A percentile compares a stretch with the other conserved stretches of the same genome.
Conservation (phyloP, 768 basidiomycete genomes). For the Russula vinacea region DNA sequence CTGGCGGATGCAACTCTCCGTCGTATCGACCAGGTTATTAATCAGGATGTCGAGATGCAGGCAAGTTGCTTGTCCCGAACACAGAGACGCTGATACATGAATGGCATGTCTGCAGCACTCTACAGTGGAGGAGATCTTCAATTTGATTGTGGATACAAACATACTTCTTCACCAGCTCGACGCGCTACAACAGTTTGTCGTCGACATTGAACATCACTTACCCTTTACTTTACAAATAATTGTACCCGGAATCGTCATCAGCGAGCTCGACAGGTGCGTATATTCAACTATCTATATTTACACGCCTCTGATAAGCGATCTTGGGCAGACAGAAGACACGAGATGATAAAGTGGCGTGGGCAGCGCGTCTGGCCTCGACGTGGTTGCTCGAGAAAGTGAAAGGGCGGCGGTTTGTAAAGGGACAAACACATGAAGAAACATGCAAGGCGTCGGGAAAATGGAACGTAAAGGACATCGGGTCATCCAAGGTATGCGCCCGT, state of each 20-base stretch:
- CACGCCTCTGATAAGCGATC: neutral
- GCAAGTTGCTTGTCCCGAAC: conserved; percentile 36
- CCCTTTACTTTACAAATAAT: conserved; percentile 55
- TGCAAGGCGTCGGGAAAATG: conserved; percentile 59
- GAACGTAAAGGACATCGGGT: conserved; percentile 48
- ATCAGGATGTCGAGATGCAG: conserved; percentile 72
- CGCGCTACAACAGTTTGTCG: conserved; percentile 59
- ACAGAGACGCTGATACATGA: neutral
- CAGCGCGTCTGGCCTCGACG: conserved; percentile 46
- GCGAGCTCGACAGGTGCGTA: conserved; percentile 70
- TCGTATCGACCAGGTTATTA: conserved; percentile 53
- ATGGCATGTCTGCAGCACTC: conserved; percentile 10
- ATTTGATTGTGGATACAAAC: conserved; percentile 76
- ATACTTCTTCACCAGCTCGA: conserved; percentile 67
- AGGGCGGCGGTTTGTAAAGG: conserved; percentile 53
- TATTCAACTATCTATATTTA: conserved; percentile 4
- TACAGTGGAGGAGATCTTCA: conserved; percentile 35
- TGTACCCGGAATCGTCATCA: conserved; percentile 71
- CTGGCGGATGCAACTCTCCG: conserved; percentile 44
- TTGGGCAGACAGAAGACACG: conserved; percentile 20
- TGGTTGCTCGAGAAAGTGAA: conserved; percentile 65
- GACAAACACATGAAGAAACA: conserved; percentile 62
- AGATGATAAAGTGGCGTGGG: conserved; percentile 28
- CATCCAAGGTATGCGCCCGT: conserved; percentile 39
- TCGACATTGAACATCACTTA: conserved; percentile 50